These are phyloP conservation scores for Chrysoporthe austroafricana DNA, from an alignment of 2,329 filamentous ascomycete species.

Conservation along the genomic window DNA sequence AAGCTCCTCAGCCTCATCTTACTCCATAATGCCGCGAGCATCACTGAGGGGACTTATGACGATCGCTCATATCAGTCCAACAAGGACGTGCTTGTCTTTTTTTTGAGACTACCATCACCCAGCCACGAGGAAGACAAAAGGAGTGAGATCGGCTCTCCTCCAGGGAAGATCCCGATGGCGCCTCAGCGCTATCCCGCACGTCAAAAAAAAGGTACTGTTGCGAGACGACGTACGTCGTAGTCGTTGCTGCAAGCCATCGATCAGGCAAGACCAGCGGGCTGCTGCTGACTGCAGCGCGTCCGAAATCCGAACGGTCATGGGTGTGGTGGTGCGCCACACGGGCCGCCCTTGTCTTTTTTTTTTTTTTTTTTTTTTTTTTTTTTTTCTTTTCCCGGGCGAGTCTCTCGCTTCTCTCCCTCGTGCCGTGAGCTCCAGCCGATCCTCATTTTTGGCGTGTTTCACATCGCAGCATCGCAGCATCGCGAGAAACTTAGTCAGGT, in stretches of 20 bases:
- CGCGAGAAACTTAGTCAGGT: slow-evolving; percentile 23
- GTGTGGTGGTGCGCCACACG: background rate
- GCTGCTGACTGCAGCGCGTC: background rate
- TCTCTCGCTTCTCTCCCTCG: background rate
- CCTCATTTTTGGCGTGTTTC: slow-evolving; percentile 26
- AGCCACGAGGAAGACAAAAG: slow-evolving; percentile 8
- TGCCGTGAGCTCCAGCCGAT: slow-evolving; percentile 22
- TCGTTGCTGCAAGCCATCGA: slow-evolving; percentile 1
- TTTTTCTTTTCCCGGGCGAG: background rate
- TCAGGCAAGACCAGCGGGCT: background rate
- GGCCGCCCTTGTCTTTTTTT: background rate
- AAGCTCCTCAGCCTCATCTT: slow-evolving; percentile 2
- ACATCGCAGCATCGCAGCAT: slow-evolving; percentile 11
- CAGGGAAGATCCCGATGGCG: slow-evolving; percentile 27
- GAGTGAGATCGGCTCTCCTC: slow-evolving; percentile 16
- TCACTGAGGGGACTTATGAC: background rate
- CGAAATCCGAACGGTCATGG: background rate
- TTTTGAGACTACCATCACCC: slow-evolving; percentile 6
- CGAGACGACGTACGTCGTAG: slow-evolving; percentile 1
- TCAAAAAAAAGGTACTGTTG: slow-evolving; percentile 21
- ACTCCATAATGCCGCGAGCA: background rate
- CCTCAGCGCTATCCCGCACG: slow-evolving; percentile 19
- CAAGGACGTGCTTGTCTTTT: slow-evolving; percentile 21
- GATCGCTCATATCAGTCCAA: background rate
- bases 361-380: background rate